These are phyloP conservation scores for Talaromyces marneffei DNA, from an alignment of 2,329 filamentous ascomycete genomes.

Conservation along the genomic window DNA sequence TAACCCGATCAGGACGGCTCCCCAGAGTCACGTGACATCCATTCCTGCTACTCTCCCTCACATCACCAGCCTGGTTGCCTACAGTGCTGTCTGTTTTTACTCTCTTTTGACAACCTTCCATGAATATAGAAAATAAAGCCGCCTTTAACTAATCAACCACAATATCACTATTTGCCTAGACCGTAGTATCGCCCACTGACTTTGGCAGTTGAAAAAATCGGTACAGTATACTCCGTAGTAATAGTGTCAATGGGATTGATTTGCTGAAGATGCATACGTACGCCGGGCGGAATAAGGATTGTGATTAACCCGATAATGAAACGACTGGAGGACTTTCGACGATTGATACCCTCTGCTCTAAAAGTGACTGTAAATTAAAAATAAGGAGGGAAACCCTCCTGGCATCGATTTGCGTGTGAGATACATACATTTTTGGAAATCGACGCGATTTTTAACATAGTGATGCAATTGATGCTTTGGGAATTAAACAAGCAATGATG, in stretches of 20 bases:
- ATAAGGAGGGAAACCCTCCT: not conserved
- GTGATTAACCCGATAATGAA: no score
- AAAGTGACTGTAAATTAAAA: no score
- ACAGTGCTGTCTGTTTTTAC: not conserved
- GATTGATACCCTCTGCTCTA: no score
- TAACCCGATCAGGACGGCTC: not conserved
- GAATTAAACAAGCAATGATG: not conserved
- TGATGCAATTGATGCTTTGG: not conserved
- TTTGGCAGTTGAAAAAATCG: not conserved
- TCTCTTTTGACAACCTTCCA: not conserved
- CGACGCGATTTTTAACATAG: not conserved
- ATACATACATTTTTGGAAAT: not conserved
- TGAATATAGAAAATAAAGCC: not conserved
- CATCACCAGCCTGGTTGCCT: no score
- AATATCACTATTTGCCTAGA: not conserved
- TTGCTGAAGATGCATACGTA: no score
- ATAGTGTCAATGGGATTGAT: no score
- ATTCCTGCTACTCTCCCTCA: not conserved
- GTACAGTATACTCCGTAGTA: no score
- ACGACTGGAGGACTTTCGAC: no score
- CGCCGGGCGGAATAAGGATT: no score
- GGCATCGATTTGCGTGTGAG: not conserved
- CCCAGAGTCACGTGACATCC: slow-evolving; percentile 1
- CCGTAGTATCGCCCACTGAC: not conserved
- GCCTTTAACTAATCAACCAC: not conserved